A percentile compares a stretch with the other conserved stretches of the same genome.
Evolutionary conservation across 2,329 filamentous ascomycete genomes (phyloP).

Genomic region (Aspergillus neoniger): DNA sequence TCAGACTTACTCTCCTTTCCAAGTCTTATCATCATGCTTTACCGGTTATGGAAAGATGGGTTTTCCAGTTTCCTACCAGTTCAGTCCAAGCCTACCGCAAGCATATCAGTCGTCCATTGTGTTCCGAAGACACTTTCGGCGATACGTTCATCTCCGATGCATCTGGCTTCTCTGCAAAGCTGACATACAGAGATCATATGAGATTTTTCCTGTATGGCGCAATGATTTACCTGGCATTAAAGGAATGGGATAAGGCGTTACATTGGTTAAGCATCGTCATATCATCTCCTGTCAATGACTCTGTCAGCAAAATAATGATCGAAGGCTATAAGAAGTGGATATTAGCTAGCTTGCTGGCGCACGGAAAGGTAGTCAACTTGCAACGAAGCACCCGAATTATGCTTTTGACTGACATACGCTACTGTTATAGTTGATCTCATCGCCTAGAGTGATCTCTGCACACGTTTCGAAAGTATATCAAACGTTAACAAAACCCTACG

Average conservation of each 20-base stretch:
- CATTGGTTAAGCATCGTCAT: slow-evolving; percentile 66
- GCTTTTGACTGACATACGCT: slow-evolving; percentile 7
- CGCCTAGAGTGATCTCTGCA: slow-evolving; percentile 60
- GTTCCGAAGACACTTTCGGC: slow-evolving; percentile 34
- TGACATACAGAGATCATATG: slow-evolving; percentile 50
- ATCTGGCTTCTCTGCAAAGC: slow-evolving; percentile 42
- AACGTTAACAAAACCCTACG: slow-evolving; percentile 68
- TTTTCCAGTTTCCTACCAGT: slow-evolving; percentile 44
- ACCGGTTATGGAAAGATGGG: slow-evolving; percentile 44
- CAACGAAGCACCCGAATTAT: neutral
- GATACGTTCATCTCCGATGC: slow-evolving; percentile 37
- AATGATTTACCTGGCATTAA: slow-evolving; percentile 63
- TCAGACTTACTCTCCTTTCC: slow-evolving; percentile 46
- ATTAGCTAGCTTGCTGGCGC: slow-evolving; percentile 70
- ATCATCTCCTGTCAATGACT: slow-evolving; percentile 65
- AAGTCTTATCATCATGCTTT: slow-evolving; percentile 42
- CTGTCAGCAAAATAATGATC: slow-evolving; percentile 74
- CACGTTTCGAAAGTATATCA: slow-evolving; percentile 60
- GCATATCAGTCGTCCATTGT: slow-evolving; percentile 28
- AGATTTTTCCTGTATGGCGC: slow-evolving; percentile 68
- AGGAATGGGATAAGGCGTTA: slow-evolving; percentile 64
- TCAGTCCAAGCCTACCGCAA: slow-evolving; percentile 27
- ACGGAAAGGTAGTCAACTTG: slow-evolving; percentile 57
- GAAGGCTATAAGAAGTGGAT: slow-evolving; percentile 94
- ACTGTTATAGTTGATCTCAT: slow-evolving; percentile 42